Evolutionary conservation across 306 rosid genomes (phyloP).

Genomic region (Alnus glutinosa): DNA sequence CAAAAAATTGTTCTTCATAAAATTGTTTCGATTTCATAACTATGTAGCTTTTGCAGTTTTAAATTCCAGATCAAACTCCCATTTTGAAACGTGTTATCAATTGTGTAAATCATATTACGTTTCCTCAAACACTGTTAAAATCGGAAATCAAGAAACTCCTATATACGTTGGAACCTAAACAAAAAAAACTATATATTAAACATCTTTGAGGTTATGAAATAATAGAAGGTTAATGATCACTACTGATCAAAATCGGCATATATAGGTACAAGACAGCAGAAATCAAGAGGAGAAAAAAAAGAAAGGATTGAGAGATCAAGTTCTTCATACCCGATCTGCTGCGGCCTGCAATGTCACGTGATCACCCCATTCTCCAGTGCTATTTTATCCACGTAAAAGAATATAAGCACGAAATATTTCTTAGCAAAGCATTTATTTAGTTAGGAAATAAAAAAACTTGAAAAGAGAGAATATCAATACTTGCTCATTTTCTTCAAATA

Average conservation of each 20-base stretch:
- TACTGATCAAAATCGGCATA: background rate
- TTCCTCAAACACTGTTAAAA: background rate
- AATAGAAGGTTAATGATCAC: background rate
- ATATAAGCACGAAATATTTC: background rate
- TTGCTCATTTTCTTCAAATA: constrained; percentile 82
- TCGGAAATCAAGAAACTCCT: background rate
- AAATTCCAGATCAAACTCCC: background rate
- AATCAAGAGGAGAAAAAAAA: background rate
- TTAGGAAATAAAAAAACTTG: background rate
- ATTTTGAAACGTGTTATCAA: too few relatives aligned
- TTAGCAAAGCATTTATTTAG: background rate
- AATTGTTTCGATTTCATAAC: background rate
- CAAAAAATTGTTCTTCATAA: background rate
- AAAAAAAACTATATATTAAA: background rate
- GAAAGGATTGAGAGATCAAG: background rate
- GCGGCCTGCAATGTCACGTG: constrained; percentile 63
- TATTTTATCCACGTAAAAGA: constrained; percentile 26
- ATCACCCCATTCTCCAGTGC: constrained; percentile 91
- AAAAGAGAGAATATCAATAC: constrained; percentile 38
- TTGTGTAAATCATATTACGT: too few relatives aligned
- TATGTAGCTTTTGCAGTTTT: background rate
- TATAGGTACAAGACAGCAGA: constrained; percentile 19
- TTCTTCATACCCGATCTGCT: constrained; percentile 75
- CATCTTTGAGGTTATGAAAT: background rate
- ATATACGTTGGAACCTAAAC: background rate